Conservation (phyloP, 306 rosid genomes). For the Citrullus mucosospermus region DNA sequence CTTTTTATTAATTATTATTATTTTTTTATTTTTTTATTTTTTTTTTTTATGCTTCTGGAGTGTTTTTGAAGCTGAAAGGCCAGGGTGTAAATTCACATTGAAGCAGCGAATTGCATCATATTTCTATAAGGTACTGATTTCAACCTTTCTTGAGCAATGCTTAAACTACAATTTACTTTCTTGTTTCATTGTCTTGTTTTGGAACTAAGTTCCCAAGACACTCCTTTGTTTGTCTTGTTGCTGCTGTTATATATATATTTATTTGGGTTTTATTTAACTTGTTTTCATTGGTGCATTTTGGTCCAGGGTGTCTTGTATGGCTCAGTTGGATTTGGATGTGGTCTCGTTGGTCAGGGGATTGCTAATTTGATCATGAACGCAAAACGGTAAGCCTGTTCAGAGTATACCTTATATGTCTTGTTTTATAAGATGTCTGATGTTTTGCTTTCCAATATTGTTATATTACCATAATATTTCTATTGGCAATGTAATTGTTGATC, state of each 20-base stretch:
- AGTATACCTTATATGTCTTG: background rate
- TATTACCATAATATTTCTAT: background rate
- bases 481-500: background rate
- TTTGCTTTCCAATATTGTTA: background rate
- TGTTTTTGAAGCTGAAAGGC: constrained; percentile 89
- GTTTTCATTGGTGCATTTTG: constrained; percentile 2
- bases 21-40: too few relatives aligned
- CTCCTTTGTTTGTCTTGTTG: background rate
- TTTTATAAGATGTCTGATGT: background rate
- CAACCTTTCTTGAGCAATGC: background rate
- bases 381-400: constrained; percentile 45
- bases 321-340: constrained; percentile 91
- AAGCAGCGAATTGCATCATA: constrained; percentile 66
- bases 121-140: constrained; percentile 59
- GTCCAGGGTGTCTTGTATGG: constrained; percentile 90
- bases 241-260: background rate
- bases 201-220: background rate
- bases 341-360: constrained; percentile 89
- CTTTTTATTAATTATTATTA: too few relatives aligned
- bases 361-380: constrained; percentile 92
- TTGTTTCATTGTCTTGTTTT: background rate
- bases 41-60: constrained; percentile 29
- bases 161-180: background rate
- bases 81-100: constrained; percentile 63
- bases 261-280: background rate